Conservation (phyloP, 1,139 yeast genomes). For the Magnusiomyces tetraspermus region DNA sequence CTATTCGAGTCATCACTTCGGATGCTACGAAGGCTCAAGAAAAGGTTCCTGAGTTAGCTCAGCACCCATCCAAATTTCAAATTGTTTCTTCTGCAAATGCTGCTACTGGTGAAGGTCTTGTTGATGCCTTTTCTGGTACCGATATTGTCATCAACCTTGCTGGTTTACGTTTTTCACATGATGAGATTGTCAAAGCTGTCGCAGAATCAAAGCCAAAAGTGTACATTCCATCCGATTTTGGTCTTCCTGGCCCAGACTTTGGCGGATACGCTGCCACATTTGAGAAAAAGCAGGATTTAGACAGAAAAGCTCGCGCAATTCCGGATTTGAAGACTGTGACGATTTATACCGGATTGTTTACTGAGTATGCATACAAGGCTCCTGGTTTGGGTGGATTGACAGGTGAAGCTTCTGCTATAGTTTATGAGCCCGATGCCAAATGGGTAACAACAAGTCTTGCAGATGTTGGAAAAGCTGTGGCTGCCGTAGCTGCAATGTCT, state of each 20-base stretch:
- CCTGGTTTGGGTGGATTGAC: conserved; percentile 38
- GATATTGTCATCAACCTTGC: conserved; percentile 46
- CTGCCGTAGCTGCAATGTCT: conserved; percentile 39
- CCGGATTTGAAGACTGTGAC: conserved; percentile 47
- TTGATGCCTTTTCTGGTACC: conserved; percentile 37
- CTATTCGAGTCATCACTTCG: conserved; percentile 45
- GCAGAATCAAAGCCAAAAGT: conserved; percentile 38
- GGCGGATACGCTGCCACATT: conserved; percentile 35
- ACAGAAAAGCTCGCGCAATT: conserved; percentile 34
- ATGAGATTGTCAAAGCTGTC: conserved; percentile 33
- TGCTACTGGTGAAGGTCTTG: conserved; percentile 26
- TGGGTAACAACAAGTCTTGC: conserved; percentile 27
- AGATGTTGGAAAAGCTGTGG: conserved; percentile 45
- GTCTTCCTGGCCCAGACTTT: conserved; percentile 35
- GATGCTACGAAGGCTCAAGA: conserved; percentile 33
- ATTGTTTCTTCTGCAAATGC: conserved; percentile 20
- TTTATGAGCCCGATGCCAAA: not conserved
- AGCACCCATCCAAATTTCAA: conserved; percentile 19
- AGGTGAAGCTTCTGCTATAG: conserved; percentile 28
- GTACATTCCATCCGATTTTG: conserved; percentile 57
- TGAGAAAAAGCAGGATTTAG: not conserved
- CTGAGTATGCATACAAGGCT: conserved; percentile 22
- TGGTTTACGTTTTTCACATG: conserved; percentile 29
- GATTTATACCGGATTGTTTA: conserved; percentile 40
- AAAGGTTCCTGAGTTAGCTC: conserved; percentile 24